Percentiles rank a stretch among this genome's conserved stretches.
Evolutionary conservation across 257 asterid genomes (phyloP).

Genomic region (Salvia splendens): DNA sequence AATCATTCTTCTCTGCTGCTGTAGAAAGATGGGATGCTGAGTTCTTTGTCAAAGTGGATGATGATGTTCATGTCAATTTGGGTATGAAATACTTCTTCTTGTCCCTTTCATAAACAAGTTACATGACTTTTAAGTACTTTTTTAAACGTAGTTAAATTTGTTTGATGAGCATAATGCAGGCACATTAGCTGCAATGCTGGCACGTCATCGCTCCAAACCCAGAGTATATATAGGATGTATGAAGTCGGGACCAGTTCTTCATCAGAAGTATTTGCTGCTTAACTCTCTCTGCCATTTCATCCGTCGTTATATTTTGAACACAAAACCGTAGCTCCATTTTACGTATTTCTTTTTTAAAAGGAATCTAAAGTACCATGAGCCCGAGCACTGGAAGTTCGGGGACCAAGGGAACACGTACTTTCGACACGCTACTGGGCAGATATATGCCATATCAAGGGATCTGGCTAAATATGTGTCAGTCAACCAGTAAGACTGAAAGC

Average conservation of each 20-base stretch:
- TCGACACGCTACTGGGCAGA: slow-evolving; percentile 69
- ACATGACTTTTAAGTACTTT: neutral
- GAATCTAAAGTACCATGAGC: slow-evolving; percentile 67
- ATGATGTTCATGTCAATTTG: slow-evolving; percentile 83
- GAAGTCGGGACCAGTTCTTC: slow-evolving; percentile 73
- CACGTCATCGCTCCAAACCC: slow-evolving; percentile 54
- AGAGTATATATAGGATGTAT: slow-evolving; percentile 65
- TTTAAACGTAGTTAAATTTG: neutral
- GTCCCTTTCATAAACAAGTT: too few relatives aligned
- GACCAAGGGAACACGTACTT: slow-evolving; percentile 61
- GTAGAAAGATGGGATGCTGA: slow-evolving; percentile 79
- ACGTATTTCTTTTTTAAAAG: slow-evolving; percentile 27
- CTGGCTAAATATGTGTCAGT: slow-evolving; percentile 47
- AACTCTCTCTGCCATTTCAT: neutral
- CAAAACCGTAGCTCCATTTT: neutral
- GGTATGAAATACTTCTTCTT: slow-evolving; percentile 40
- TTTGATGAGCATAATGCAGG: slow-evolving; percentile 36
- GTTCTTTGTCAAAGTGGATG: slow-evolving; percentile 76
- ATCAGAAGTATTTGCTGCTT: slow-evolving; percentile 42
- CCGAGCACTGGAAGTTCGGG: slow-evolving; percentile 64
- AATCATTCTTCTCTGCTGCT: slow-evolving; percentile 68
- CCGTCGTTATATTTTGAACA: neutral
- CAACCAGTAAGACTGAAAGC: slow-evolving; percentile 44
- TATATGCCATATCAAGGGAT: slow-evolving; percentile 61
- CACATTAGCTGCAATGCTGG: slow-evolving; percentile 59